Base-by-base conservation (phyloP, 208 protist species). In the Crithidia mellificae region DNA sequence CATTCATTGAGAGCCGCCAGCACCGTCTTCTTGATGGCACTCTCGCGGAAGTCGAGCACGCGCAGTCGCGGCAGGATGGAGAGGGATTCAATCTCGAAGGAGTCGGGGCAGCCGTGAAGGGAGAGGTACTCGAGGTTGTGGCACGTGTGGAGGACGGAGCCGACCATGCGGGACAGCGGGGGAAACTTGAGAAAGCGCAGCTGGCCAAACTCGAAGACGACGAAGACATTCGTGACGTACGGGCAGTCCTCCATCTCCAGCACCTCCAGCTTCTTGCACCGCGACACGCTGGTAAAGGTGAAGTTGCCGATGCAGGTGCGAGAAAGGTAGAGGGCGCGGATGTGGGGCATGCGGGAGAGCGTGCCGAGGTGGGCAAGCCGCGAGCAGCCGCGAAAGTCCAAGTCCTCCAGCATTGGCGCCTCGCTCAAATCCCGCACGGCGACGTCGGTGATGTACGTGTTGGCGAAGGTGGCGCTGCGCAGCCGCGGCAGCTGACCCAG, bases 241-340 rank as follows among this genome's bases (percentile, higher is more conserved):
- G 69, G 73, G 64, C 83, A 84, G n/a, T 63, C 69, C 34, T 65
- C 43, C 30, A 88, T 72, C 55, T 77, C 66, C 47, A 88, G 61
- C 50, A 74, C 67, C 68, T 70, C 77, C 43, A 88, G 63, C 43
- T 50, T 52, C 24, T 55, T 61, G 67, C 83, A 85, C 19, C 76
- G 54, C 46, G 74, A 72, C 32, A 85, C 56, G 8, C 72, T 78
- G 19, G 63, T 70, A 59, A 88, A 59, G 20, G 68, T 77, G 64
- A 75, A 81, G 68, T 81, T 78, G 57, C 78, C 79, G 20, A 79
- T 68, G 46, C 69, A 67, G 53, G 69, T 83, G 57, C 59, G 67
- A 44, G 69, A 75, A 47, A 85, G 71, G 64, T 85, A 77, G 47
- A 85, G 79, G 34, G 72, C 58, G 30, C 74, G 76, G 14, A 85